Evolutionary conservation across 441 rosid genomes (phyloP), one percentile per base, ranked within the genome.

Genomic region (Euphorbia corollata): DNA sequence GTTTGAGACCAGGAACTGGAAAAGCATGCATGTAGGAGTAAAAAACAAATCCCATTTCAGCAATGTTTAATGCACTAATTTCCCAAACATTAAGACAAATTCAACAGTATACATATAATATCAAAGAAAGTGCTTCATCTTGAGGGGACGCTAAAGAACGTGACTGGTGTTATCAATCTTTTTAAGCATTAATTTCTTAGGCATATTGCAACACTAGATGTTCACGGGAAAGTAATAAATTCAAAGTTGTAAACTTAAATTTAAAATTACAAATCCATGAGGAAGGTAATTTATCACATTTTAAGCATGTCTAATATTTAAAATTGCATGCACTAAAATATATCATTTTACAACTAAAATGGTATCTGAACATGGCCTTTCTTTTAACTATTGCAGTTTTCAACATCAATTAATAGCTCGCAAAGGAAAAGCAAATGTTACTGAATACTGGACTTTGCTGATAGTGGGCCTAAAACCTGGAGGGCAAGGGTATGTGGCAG

Each of bases 1-100:
- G 41, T 8, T 19, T 63, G 45, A 2, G 8, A 27, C 32, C 18
- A 13, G 20, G 45, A 19, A 11, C 10, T 11, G 41, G 41, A 1
- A 58, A 18, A 4, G 7, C 15, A 36, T 36, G 41, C 41, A 36
- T 36, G 41, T 8, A 36, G 8, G 9, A 36, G 41, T 8, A 36
- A 36, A 36, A 36, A 36, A 36, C 41, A 36, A 36, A 36, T 36
- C 41, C 9, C 41, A 36, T 36, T 36, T 41, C 47, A 8, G 36
- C 34, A 36, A 20, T 55, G 12, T 22, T 54, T 9, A 39, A 24
- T 39, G 16, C 39, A 65, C 4, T 12, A 38, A 56, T 24, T 56
- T 66, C 61, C 38, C 20, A 12, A 66, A 12, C 41, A 22, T 20
- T 18, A 51, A 36, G 20, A 55, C 69, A n/a, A 15, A 66, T 39